phyloP scores from a whole-genome alignment of 2,329 filamentous ascomycete genomes.

The Paraconiothyrium sp. region DNA sequence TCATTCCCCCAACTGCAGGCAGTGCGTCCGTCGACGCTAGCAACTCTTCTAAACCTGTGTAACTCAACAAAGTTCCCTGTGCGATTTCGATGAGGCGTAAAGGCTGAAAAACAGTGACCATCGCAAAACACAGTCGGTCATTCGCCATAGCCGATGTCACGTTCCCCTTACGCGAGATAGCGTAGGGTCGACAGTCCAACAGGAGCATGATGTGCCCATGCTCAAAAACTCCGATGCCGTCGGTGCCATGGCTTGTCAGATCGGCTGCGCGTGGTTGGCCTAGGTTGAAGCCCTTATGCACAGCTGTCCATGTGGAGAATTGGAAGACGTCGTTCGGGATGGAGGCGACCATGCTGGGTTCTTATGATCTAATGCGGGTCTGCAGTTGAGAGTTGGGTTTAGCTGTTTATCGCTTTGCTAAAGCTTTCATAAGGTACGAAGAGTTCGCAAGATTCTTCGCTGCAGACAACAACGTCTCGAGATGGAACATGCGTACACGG shows the following conservation, averaged over 20 bases:
- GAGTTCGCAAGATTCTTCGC: not conserved
- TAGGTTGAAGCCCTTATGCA: constrained; percentile 47
- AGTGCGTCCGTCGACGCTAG: constrained; percentile 26
- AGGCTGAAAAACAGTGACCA: constrained; percentile 54
- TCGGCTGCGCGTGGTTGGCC: constrained; percentile 48
- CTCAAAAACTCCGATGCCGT: constrained; percentile 56
- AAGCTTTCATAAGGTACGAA: not conserved
- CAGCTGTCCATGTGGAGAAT: constrained; percentile 52
- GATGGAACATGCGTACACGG: not conserved
- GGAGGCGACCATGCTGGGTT: constrained; percentile 45
- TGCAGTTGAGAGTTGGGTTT: not conserved
- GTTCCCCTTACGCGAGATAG: constrained; percentile 42
- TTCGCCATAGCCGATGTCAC: constrained; percentile 43
- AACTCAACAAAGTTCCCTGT: constrained; percentile 25
- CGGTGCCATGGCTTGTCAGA: constrained; percentile 53
- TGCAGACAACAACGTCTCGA: not conserved
- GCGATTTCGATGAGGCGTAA: constrained; percentile 37
- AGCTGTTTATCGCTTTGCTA: not conserved
- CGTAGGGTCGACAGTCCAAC: constrained; percentile 46
- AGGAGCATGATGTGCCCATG: constrained; percentile 52
- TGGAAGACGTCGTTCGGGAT: constrained; percentile 59
- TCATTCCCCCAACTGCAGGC: constrained; percentile 38
- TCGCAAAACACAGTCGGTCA: constrained; percentile 51
- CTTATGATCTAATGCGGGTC: not conserved
- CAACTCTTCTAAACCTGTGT: constrained; percentile 30